These are phyloP conservation scores for Salvia splendens DNA, from an alignment of 257 asterid species.

Conservation along the genomic window DNA sequence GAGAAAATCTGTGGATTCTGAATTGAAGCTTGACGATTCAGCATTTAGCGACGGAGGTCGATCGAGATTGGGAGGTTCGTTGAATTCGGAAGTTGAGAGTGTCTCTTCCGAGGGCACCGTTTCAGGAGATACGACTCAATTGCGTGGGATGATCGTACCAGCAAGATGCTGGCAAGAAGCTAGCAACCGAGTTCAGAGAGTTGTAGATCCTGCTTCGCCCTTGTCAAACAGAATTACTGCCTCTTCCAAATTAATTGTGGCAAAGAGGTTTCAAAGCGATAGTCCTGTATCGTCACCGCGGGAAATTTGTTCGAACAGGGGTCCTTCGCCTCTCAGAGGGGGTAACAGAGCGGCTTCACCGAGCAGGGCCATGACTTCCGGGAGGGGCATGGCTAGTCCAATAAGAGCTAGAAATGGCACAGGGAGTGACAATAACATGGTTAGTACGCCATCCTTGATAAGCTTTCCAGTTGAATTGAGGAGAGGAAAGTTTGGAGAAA, in stretches of 20 bases:
- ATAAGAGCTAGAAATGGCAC: slow-evolving; percentile 51
- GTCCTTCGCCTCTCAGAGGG: slow-evolving; percentile 71
- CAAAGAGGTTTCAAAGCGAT: slow-evolving; percentile 45
- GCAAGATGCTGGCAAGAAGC: slow-evolving; percentile 62
- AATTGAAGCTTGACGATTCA: slow-evolving; percentile 29
- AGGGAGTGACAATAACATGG: slow-evolving; percentile 38
- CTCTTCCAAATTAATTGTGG: slow-evolving; percentile 5
- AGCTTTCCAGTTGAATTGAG: slow-evolving; percentile 63
- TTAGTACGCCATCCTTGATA: slow-evolving; percentile 56
- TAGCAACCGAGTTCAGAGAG: slow-evolving; percentile 40
- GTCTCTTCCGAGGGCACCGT: slow-evolving; percentile 55
- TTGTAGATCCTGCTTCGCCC: slow-evolving; percentile 54
- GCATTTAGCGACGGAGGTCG: slow-evolving; percentile 27
- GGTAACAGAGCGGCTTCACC: slow-evolving; percentile 69
- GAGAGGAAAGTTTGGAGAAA: slow-evolving; percentile 75
- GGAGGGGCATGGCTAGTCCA: slow-evolving; percentile 72
- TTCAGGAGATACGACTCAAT: slow-evolving; percentile 36
- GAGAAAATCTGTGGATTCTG: slow-evolving; percentile 42
- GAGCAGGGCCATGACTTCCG: slow-evolving; percentile 45
- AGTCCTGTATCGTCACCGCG: slow-evolving; percentile 57
- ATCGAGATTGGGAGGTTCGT: slow-evolving; percentile 36
- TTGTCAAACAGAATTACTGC: slow-evolving; percentile 31
- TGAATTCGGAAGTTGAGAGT: slow-evolving; percentile 63
- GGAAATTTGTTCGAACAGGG: slow-evolving; percentile 40
- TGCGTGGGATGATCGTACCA: slow-evolving; percentile 59